Base-by-base conservation (phyloP, 1,139 yeast genomes). In the Taphrina populina region DNA sequence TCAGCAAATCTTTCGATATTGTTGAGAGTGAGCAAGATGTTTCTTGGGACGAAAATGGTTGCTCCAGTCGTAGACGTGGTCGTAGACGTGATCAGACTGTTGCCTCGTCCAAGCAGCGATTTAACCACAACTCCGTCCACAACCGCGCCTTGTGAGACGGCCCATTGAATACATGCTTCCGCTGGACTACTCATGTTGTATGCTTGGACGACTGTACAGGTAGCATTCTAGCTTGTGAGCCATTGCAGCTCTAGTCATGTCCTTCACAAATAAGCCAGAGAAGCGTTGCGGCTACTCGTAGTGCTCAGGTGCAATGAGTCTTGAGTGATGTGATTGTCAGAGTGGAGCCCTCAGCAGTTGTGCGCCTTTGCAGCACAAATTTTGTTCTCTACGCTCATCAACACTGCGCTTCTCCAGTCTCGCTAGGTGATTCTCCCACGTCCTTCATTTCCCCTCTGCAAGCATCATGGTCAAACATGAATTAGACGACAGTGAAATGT, bases 341-440 rank as follows among this genome's bases (percentile, higher is more conserved):
- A n/a, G n/a, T n/a, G n/a, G n/a, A n/a, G n/a, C n/a, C n/a, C n/a
- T n/a, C n/a, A n/a, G n/a, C n/a, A n/a, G n/a, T n/a, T n/a, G n/a
- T n/a, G n/a, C n/a, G n/a, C n/a, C n/a, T n/a, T n/a, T n/a, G n/a
- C n/a, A n/a, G n/a, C n/a, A n/a, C n/a, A n/a, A n/a, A n/a, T n/a
- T n/a, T n/a, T n/a, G n/a, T n/a, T n/a, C n/a, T n/a, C n/a, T n/a
- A n/a, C n/a, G n/a, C n/a, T n/a, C n/a, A n/a, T n/a, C n/a, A n/a
- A n/a, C n/a, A n/a, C n/a, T n/a, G n/a, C n/a, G n/a, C n/a, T n/a
- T n/a, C n/a, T n/a, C n/a, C n/a, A n/a, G n/a, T n/a, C n/a, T n/a
- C n/a, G n/a, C n/a, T n/a, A n/a, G n/a, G 23, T 2, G 13, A 23
- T 27, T 30, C 27, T 43, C 47, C 21, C 47, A 43, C 47, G 47